Conservation (phyloP, 176 grass and related monocot species). For the Lolium rigidum region DNA sequence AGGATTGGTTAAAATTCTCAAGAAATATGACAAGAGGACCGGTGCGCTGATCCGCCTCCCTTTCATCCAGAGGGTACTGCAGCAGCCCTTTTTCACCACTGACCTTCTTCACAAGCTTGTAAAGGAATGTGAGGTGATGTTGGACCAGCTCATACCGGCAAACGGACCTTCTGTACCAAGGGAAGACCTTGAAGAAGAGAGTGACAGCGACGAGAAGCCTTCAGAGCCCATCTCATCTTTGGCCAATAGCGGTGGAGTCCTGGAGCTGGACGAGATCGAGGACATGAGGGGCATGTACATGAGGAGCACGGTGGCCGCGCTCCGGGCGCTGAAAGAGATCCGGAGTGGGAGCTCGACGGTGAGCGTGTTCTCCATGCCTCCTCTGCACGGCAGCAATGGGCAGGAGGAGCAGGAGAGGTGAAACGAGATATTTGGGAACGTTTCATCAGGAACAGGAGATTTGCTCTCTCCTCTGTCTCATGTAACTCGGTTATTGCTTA, state of each 20-base stretch:
- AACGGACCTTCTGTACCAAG: slow-evolving; percentile 55
- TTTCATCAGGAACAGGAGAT: slow-evolving; percentile 29
- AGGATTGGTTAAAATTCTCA: slow-evolving; percentile 96
- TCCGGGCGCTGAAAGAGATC: slow-evolving; percentile 87
- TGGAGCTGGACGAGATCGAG: slow-evolving; percentile 77
- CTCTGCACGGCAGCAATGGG: slow-evolving; percentile 59
- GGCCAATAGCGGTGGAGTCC: slow-evolving; percentile 43
- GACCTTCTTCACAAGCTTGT: slow-evolving; percentile 90
- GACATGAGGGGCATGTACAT: slow-evolving; percentile 89
- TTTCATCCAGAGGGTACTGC: slow-evolving; percentile 91
- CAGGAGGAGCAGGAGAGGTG: slow-evolving; percentile 61
- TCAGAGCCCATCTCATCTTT: slow-evolving; percentile 52
- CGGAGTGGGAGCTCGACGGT: slow-evolving; percentile 79
- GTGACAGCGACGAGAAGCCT: slow-evolving; percentile 32
- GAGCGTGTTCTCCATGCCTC: slow-evolving; percentile 77
- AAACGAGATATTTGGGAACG: slow-evolving; percentile 49
- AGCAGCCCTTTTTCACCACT: slow-evolving; percentile 94
- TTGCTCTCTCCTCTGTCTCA: background rate
- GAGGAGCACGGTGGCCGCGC: slow-evolving; percentile 74
- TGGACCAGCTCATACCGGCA: slow-evolving; percentile 72
- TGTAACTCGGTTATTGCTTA: slow-evolving; percentile 3
- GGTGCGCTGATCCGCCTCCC: slow-evolving; percentile 84
- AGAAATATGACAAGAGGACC: slow-evolving; percentile 98
- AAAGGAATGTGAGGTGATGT: slow-evolving; percentile 82
- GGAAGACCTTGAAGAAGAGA: slow-evolving; percentile 42